Base-by-base conservation (phyloP, 768 basidiomycete genomes). In the Termitomyces sp. region DNA sequence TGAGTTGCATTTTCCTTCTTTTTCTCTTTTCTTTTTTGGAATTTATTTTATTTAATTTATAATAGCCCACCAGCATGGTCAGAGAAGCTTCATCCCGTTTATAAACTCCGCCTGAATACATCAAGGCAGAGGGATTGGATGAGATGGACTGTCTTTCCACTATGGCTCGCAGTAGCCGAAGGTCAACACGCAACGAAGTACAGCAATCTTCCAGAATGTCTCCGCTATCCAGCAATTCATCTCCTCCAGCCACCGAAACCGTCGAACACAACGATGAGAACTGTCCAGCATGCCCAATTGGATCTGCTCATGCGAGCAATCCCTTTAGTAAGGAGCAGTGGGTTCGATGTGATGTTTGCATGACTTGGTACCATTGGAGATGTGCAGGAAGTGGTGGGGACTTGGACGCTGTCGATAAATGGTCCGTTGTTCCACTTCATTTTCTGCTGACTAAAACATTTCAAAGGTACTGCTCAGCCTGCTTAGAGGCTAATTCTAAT, bases 331-430 rank as follows among this genome's bases (percentile, higher is more conserved):
- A 87, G 69, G 89, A 91, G 63, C 84, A 76, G 66, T 95, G 92
- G 93, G 85, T 94, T 57, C 75, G 85, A 62, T 95, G 93, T 69
- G 91, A 93, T 66, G 80, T 81, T 23, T 92, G 89, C 77, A 87
- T 87, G 72, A 81, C 76, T 33, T 93, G 90, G 91, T 93, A 85
- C 69, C 90, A 93, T 68, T 93, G 90, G 89, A 76, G 82, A 59
- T 93, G 91, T 71, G 88, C 82, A 14, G 87, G 88, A 28, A 81
- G 85, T 47, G 82, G 82, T 14, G 79, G 79, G 41, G 85, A 87
- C 61, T 77, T 87, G 12, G 83, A 85, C 38, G 77, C 78, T 14
- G 82, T 93, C 59, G 89, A 91, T 70, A 92, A 89, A 79, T 92
- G 88, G 91, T 89, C 66, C 64, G 16, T 64, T 40, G n/a, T 20